Percentiles rank a stretch among this genome's conserved stretches.
Conservation (phyloP, 2,329 filamentous ascomycete species). For the Macroventuria anomochaeta region DNA sequence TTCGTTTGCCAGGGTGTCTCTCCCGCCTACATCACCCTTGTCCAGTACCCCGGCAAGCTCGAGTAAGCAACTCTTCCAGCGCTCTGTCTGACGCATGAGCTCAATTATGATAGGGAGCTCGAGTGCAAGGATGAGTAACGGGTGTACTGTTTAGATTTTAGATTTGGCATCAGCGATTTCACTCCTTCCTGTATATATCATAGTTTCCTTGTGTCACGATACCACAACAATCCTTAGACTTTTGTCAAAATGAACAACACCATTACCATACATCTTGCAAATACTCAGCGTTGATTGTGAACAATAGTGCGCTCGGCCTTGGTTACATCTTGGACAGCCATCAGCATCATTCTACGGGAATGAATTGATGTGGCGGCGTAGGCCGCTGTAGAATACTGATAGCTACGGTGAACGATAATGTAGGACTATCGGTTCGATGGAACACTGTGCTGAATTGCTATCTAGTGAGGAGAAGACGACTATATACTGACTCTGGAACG, state of each 20-base stretch:
- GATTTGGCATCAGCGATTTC: conserved; percentile 2
- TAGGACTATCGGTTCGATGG: too few relatives aligned
- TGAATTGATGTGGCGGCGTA: too few relatives aligned
- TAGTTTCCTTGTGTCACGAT: not conserved
- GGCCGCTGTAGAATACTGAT: too few relatives aligned
- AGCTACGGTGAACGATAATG: too few relatives aligned
- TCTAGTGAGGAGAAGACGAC: too few relatives aligned
- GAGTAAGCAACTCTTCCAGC: not conserved
- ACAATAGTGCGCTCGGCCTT: too few relatives aligned
- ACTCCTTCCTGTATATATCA: conserved; percentile 3
- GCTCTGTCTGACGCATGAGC: not conserved
- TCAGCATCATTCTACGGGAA: too few relatives aligned
- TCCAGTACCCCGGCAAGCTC: conserved; percentile 17
- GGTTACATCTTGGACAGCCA: too few relatives aligned
- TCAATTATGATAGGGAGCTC: not conserved
- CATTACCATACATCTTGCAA: too few relatives aligned
- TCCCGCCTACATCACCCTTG: conserved; percentile 58
- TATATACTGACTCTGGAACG: too few relatives aligned
- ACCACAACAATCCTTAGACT: not conserved
- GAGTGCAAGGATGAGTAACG: not conserved
- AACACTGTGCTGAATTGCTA: too few relatives aligned
- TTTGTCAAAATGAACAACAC: not conserved
- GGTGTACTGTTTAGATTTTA: not conserved
- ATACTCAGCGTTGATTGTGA: too few relatives aligned
- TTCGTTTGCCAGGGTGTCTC: conserved; percentile 77